A percentile compares a stretch with the other conserved stretches of the same genome.
These are phyloP conservation scores for Mycena chlorophos DNA, from an alignment of 768 basidiomycete genomes.

Conservation along the genomic window DNA sequence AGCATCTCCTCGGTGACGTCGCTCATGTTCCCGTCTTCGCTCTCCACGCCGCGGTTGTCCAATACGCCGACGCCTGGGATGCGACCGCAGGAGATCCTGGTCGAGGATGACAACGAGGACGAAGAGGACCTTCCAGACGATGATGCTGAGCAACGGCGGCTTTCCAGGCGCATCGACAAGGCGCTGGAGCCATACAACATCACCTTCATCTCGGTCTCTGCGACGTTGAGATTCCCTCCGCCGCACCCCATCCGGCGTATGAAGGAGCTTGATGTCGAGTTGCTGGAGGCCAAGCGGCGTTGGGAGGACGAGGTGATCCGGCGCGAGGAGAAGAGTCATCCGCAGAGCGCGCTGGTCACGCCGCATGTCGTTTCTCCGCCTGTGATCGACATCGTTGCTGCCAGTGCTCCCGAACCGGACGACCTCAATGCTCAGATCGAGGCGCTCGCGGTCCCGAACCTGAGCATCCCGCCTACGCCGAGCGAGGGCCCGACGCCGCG, in stretches of 20 bases:
- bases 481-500: constrained; percentile 15
- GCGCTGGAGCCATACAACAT: constrained; percentile 81
- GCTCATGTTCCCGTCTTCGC: constrained; percentile 29
- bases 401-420: constrained; percentile 32
- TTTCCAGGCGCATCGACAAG: constrained; percentile 77
- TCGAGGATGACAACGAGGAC: constrained; percentile 35
- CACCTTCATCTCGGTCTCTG: constrained; percentile 92
- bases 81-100: constrained; percentile 22
- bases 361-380: constrained; percentile 15
- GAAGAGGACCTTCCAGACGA: constrained; percentile 61
- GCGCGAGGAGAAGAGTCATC: constrained; percentile 64
- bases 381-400: constrained; percentile 5
- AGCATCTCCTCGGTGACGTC: constrained; percentile 27
- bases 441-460: constrained; percentile 36
- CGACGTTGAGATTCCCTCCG: constrained; percentile 88
- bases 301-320: constrained; percentile 89
- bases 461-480: constrained; percentile 34
- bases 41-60: constrained; percentile 33
- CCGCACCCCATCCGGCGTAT: constrained; percentile 86
- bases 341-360: constrained; percentile 42
- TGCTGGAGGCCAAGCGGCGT: constrained; percentile 65
- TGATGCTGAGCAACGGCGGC: constrained; percentile 66
- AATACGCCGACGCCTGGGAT: constrained; percentile 28
- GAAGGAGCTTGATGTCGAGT: constrained; percentile 82
- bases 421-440: constrained; percentile 59